Conservation (phyloP, 805 yeast species). For the Starmerella asiatica region DNA sequence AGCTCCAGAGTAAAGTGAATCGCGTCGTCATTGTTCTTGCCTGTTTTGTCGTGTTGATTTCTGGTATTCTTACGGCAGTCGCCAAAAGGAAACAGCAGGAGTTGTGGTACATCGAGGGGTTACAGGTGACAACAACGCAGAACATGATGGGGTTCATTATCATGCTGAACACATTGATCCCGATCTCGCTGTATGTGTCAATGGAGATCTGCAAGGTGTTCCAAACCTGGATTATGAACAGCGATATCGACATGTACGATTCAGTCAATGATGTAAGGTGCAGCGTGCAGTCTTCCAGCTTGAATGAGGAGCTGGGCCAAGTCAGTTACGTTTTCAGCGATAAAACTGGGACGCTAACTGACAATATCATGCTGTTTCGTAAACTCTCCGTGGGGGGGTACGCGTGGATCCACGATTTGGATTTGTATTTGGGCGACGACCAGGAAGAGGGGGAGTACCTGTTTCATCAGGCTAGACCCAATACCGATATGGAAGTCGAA, state of each 20-base stretch:
- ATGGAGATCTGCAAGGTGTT: conserved; percentile 89
- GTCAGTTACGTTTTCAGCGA: conserved; percentile 91
- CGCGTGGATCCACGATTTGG: conserved; percentile 76
- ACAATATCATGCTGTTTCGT: conserved; percentile 82
- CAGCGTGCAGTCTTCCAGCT: conserved; percentile 88
- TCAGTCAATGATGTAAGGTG: conserved; percentile 75
- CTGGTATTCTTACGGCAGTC: conserved; percentile 74
- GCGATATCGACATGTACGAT: conserved; percentile 93
- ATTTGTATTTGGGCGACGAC: conserved; percentile 29
- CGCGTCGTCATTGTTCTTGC: conserved; percentile 81
- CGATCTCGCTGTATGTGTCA: conserved; percentile 85
- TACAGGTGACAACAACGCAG: conserved; percentile 75
- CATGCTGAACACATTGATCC: conserved; percentile 94
- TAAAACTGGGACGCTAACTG: conserved; percentile 94
- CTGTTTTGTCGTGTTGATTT: conserved; percentile 52
- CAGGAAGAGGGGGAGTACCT: conserved; percentile 17
- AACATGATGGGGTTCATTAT: conserved; percentile 91
- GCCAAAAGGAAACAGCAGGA: conserved; percentile 33
- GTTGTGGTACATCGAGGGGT: conserved; percentile 59
- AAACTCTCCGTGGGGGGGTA: conserved; percentile 79
- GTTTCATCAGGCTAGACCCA: conserved; percentile 19
- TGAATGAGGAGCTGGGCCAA: conserved; percentile 92
- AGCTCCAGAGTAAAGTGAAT: conserved; percentile 71
- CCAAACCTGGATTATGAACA: conserved; percentile 68
- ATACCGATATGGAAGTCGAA: conserved; percentile 8